Conservation (phyloP, 1,139 yeast species). For the Entelexis sorbosivorans region DNA sequence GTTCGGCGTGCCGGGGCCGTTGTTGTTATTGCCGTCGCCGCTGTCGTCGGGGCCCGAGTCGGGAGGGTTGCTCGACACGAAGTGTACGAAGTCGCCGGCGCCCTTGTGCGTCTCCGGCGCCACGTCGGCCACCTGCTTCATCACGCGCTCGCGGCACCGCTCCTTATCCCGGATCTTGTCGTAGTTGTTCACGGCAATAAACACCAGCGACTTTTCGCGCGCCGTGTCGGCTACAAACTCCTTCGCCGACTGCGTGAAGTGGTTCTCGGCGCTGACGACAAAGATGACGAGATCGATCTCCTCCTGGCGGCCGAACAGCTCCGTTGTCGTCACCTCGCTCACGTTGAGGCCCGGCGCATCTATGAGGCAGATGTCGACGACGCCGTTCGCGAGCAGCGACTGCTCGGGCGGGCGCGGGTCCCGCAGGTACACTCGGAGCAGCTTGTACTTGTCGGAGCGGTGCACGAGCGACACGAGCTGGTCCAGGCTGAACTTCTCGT, state of each 20-base stretch:
- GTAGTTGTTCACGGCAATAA: constrained; percentile 86
- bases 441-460: constrained; percentile 57
- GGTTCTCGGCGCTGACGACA: constrained; percentile 93
- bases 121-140: constrained; percentile 75
- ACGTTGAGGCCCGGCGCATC: constrained; percentile 96
- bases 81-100: constrained; percentile 85
- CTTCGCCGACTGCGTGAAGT: constrained; percentile 84
- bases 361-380: constrained; percentile 80
- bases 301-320: constrained; percentile 90
- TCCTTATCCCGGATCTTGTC: constrained; percentile 73
- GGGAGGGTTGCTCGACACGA: constrained; percentile 42
- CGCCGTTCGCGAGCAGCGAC: constrained; percentile 76
- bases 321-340: constrained; percentile 90
- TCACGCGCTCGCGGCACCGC: constrained; percentile 61
- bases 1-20: constrained; percentile 41
- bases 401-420: constrained; percentile 60
- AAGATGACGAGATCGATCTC: constrained; percentile 94
- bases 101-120: constrained; percentile 89
- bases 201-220: constrained; percentile 79
- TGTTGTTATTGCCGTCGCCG: constrained; percentile 26
- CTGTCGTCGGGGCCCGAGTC: constrained; percentile 26
- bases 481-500: constrained; percentile 42
- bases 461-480: constrained; percentile 62
- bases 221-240: constrained; percentile 90
- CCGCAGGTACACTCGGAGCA: constrained; percentile 70